Base-by-base conservation (phyloP, 306 rosid species). In the Rosa multiflora region DNA sequence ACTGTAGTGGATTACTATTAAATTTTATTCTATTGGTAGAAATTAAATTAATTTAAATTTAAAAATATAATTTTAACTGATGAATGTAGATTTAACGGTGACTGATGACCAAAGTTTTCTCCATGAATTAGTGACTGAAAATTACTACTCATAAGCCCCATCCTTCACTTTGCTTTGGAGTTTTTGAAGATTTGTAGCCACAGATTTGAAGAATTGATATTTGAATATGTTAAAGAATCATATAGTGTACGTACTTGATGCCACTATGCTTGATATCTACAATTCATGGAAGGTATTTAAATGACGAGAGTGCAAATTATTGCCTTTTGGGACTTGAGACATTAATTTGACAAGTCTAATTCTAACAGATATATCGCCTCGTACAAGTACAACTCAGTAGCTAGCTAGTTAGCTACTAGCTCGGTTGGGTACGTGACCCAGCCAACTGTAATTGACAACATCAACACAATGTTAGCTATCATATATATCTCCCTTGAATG, bases 341-440 rank as follows among this genome's bases (percentile, higher is more conserved):
- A 37, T 32, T 6, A 15, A 35, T 64, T 61, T 26, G 39, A 61
- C 39, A 0, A 62, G 67, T 58, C 40, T 29, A 62, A 58, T 5
- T 62, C 40, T 29, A 26, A 66, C 23, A 15, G 23, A 35, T 32
- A 64, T 66, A 35, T 66, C 26, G 26, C 46, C 70, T 70, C 79
- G 8, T 72, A 29, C 69, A 46, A 20, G 67, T 70, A 78, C 89
- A 83, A 83, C 43, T 75, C 17, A 70, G 81, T 26, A 64, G 62
- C 37, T 32, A 32, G 35, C 3, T 32, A 32, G 35, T 32, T 32
- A 32, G 35, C 67, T 4, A 23, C 39, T 5, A 61, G 39, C 39
- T 4, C 12, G 74, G 32, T 76, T 48, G 85, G 92, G 55, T 48
- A 85, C 89, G 87, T 87, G 74, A 64, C 67, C 78, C 70, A 59